phyloP scores from a whole-genome alignment of 768 basidiomycete genomes.

The Phlegmacium glaucopus region DNA sequence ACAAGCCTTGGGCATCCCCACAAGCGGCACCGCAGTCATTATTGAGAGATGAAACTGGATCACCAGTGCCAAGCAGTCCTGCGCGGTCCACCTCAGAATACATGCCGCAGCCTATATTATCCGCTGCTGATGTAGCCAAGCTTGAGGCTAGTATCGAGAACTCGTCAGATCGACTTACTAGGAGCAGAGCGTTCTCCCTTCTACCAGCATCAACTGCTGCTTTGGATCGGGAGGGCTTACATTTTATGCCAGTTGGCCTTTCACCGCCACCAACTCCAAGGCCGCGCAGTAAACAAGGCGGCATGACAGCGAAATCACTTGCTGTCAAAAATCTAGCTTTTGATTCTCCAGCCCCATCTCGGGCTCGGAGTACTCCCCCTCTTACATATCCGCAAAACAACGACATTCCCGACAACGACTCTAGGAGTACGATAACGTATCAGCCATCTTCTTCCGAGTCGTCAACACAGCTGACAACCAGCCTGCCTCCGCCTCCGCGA shows the following conservation, averaged over 20 bases:
- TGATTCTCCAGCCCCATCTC: too few relatives aligned
- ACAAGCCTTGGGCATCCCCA: constrained; percentile 20
- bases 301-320: constrained; percentile 3
- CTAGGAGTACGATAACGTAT: constrained; percentile 11
- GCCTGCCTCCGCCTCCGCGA: constrained; percentile 58
- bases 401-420: neutral
- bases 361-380: too few relatives aligned
- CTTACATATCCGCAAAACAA: too few relatives aligned
- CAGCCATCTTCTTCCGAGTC: constrained; percentile 26
- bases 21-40: constrained; percentile 21
- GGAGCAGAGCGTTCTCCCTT: constrained; percentile 34
- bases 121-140: constrained; percentile 60
- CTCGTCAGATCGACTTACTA: constrained; percentile 18
- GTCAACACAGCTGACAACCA: constrained; percentile 23
- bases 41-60: constrained; percentile 46
- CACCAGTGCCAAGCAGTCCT: constrained; percentile 33
- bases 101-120: constrained; percentile 63
- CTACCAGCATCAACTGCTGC: constrained; percentile 36
- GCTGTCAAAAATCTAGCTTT: too few relatives aligned
- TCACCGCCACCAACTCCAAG: constrained; percentile 24
- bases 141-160: constrained; percentile 49
- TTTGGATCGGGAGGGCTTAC: constrained; percentile 27
- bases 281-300: constrained; percentile 12
- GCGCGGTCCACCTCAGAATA: constrained; percentile 38
- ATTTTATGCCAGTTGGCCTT: constrained; percentile 18